These are phyloP conservation scores for Polyplosphaeria fusca DNA, from an alignment of 495 filamentous ascomycete species.

Conservation along the genomic window DNA sequence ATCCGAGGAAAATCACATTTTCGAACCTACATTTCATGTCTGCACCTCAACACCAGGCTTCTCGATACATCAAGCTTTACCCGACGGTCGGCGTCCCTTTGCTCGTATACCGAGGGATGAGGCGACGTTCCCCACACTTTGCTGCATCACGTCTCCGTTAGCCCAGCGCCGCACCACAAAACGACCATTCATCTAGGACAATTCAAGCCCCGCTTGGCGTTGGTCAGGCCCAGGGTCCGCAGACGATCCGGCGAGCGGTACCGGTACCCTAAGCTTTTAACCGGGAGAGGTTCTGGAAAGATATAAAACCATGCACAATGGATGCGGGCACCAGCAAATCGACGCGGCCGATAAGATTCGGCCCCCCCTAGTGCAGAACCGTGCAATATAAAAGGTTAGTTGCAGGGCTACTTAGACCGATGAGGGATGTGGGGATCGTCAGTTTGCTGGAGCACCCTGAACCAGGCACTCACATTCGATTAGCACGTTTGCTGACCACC, in stretches of 20 bases:
- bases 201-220: slow-evolving; percentile 4
- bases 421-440: too few species aligned
- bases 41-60: slow-evolving; percentile 2
- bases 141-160: slow-evolving; percentile 1
- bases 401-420: not conserved
- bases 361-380: too few species aligned
- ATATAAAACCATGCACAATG: too few species aligned
- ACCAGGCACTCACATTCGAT: too few species aligned
- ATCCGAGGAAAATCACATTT: too few species aligned
- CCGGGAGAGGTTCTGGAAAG: slow-evolving; percentile 3
- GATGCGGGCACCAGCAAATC: too few species aligned
- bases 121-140: slow-evolving; percentile 23
- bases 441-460: too few species aligned
- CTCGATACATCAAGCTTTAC: slow-evolving; percentile 15
- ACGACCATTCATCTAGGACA: slow-evolving; percentile 4
- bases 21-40: too few species aligned
- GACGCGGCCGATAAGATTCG: too few species aligned
- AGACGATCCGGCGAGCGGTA: not conserved
- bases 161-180: not conserved
- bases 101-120: not conserved
- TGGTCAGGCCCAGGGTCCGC: not conserved
- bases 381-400: not conserved
- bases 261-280: slow-evolving; percentile 5
- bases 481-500: not conserved
- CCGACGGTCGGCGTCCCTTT: slow-evolving; percentile 10